phyloP scores from a whole-genome alignment of 495 filamentous ascomycete species.

The Aspergillus taichungensis region DNA sequence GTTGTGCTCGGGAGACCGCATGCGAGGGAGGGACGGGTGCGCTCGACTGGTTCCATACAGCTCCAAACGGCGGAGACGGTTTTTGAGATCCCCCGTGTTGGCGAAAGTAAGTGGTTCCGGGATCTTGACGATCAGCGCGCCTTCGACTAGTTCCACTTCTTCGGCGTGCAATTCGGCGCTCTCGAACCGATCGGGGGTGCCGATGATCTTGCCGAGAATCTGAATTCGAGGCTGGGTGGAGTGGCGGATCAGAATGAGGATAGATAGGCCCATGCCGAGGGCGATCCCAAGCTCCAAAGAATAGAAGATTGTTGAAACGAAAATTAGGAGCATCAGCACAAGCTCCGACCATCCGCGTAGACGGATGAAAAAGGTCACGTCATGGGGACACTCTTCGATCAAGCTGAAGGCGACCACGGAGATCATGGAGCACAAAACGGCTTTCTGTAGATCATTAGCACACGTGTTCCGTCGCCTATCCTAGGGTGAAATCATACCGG shows the following conservation, averaged over 20 bases:
- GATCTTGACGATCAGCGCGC: slow-evolving; percentile 92
- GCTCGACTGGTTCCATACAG: slow-evolving; percentile 75
- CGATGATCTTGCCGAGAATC: slow-evolving; percentile 85
- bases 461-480: neutral
- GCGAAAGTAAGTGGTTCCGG: slow-evolving; percentile 95
- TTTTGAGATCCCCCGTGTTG: slow-evolving; percentile 89
- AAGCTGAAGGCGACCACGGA: slow-evolving; percentile 91
- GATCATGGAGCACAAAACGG: slow-evolving; percentile 87
- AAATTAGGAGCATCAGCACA: slow-evolving; percentile 78
- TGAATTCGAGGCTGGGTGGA: slow-evolving; percentile 89
- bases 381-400: slow-evolving; percentile 89
- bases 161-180: slow-evolving; percentile 77
- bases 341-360: slow-evolving; percentile 83
- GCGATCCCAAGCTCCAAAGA: slow-evolving; percentile 79
- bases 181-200: slow-evolving; percentile 66
- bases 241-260: slow-evolving; percentile 84
- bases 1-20: slow-evolving; percentile 64
- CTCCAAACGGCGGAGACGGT: slow-evolving; percentile 72
- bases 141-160: slow-evolving; percentile 77
- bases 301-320: slow-evolving; percentile 88
- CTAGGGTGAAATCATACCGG: slow-evolving; percentile 51
- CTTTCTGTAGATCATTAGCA: slow-evolving; percentile 54
- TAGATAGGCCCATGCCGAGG: slow-evolving; percentile 76
- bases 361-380: slow-evolving; percentile 79
- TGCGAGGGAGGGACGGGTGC: slow-evolving; percentile 77